Base-by-base conservation (phyloP, 192 early-diverging fungal genomes). In the Cetraspora pellucida region DNA sequence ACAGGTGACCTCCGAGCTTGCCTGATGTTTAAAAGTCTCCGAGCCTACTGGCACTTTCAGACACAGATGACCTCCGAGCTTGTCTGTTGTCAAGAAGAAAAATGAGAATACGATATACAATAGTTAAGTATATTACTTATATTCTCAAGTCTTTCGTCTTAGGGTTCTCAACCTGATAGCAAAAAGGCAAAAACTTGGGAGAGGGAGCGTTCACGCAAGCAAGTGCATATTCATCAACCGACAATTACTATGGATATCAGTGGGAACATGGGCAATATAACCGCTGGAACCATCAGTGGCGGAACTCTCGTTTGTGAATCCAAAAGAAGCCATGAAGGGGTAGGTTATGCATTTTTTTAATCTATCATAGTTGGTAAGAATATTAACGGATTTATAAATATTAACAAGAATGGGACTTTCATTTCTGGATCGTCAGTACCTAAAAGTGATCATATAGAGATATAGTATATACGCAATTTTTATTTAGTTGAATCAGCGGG, bases 11-110 rank as follows among this genome's bases (percentile, higher is more conserved):
- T 46, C 46, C 14, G 3, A 70, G 68, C 23, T 69, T 49, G 45
- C 68, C 68, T 30, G 68, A 70, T 49, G 46, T 52, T 70, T 70
- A 70, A 64, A 70, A 70, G 68, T 70, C 68, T 21, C 9, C 16
- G 23, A 50, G 68, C 10, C 46, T 70, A 70, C 68, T 49, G 68
- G 0, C 23, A 28, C 68, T 52, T 16, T 70, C 46, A 50, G 46
- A 52, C 68, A 50, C 46, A 70, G 46, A 27, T 70, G 49, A 50
- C 4, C 23, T 46, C 11, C 0, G 44, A 68, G 66, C 43, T 68
- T 46, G 66, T 47, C 66, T 68, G 66, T 17, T 70, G 11, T 31
- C 11, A 70, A 70, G 19, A 69, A 16, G 46, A 46, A 69, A 69
- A 28, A 30, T 19, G 25, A 8, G 31, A 23, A 49, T 21, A 10